Conservation (phyloP, 73 alveolate genomes). For the Tetrahymena borealis region DNA sequence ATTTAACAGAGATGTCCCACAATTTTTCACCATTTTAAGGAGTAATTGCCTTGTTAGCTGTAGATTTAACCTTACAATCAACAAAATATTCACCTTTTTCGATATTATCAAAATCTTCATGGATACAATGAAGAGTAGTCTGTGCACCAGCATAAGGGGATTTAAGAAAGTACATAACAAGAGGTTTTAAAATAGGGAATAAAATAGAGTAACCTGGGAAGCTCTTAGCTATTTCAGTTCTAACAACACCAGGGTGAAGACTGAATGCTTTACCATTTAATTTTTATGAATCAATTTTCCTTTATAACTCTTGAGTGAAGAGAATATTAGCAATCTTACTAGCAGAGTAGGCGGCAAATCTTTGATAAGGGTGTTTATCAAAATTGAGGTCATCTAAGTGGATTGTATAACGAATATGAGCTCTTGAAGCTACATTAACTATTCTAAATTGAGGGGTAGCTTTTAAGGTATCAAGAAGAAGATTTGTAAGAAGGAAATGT, state of each 20-base stretch:
- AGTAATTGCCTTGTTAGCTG: neutral
- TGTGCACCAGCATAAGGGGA: constrained; percentile 18
- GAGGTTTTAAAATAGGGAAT: neutral
- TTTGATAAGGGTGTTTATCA: neutral
- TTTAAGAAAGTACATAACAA: neutral
- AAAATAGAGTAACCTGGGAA: neutral
- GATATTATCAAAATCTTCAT: constrained; percentile 3
- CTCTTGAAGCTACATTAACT: constrained; percentile 37
- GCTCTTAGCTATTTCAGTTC: constrained; percentile 24
- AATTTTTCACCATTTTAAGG: constrained; percentile 4
- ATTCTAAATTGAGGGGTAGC: constrained; percentile 9
- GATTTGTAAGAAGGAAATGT: constrained; percentile 21
- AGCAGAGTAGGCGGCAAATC: constrained; percentile 8
- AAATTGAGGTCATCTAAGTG: constrained; percentile 14
- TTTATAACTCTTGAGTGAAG: constrained; percentile 13
- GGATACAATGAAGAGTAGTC: constrained; percentile 13
- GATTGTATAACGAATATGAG: neutral
- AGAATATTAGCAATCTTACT: constrained; percentile 34
- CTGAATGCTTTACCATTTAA: neutral
- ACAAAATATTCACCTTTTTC: constrained; percentile 20
- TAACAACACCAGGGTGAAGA: constrained; percentile 40
- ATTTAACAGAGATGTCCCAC: constrained; percentile 24
- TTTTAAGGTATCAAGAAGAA: constrained; percentile 1
- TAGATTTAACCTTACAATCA: constrained; percentile 11
- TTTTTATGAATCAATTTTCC: constrained; percentile 3